Conservation (phyloP, 192 early-diverging fungal genomes). For the Linnemannia schmuckeri region DNA sequence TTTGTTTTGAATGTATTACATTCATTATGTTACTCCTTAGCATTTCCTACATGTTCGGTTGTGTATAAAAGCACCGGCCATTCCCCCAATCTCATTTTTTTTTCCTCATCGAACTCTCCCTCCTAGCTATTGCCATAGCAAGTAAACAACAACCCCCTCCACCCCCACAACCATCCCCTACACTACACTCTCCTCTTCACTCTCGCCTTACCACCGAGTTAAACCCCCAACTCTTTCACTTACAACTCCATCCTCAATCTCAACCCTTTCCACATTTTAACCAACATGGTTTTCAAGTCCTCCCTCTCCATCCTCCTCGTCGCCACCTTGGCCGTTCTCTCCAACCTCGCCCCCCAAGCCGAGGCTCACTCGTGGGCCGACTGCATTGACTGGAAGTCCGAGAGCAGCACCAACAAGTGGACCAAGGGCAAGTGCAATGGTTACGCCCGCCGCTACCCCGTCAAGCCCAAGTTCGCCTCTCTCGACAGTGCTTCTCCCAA, state of each 20-base stretch:
- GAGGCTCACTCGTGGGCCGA: constrained; percentile 46
- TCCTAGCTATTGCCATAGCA: constrained; percentile 12
- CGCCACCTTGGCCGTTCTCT: constrained; percentile 39
- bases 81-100: neutral
- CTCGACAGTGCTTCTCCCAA: constrained; percentile 45
- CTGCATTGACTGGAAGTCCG: constrained; percentile 48
- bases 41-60: neutral
- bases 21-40: neutral
- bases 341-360: constrained; percentile 22
- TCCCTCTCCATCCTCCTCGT: constrained; percentile 40
- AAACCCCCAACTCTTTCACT: neutral
- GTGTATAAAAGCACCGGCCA: neutral
- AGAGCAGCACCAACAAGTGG: constrained; percentile 9
- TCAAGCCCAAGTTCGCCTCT: constrained; percentile 39
- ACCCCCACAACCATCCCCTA: neutral
- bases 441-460: constrained; percentile 49
- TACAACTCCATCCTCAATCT: neutral
- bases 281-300: constrained; percentile 30
- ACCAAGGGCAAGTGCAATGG: constrained; percentile 44
- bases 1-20: neutral
- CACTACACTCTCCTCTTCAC: neutral
- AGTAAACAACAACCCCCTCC: neutral
- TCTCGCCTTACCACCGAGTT: neutral
- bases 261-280: neutral
- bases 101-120: constrained; percentile 5